A percentile compares a stretch with the other conserved stretches of the same genome.
phyloP scores from a whole-genome alignment of 768 basidiomycete genomes.

The Jaapia argillacea region DNA sequence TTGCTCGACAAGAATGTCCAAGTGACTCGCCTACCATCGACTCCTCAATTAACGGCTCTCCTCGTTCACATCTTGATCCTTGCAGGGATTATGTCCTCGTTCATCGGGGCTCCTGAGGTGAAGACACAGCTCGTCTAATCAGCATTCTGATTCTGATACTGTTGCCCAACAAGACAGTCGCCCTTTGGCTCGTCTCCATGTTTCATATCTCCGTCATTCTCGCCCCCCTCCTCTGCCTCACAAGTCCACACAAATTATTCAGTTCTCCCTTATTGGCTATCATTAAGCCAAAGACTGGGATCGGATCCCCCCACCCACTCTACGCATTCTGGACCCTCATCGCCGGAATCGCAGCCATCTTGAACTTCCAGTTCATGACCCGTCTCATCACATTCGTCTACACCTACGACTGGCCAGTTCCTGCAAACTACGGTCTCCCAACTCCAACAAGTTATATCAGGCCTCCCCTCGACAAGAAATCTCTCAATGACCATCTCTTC shows the following conservation, averaged over 20 bases:
- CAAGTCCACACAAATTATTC: no score
- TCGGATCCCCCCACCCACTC: background rate
- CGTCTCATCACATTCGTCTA: background rate
- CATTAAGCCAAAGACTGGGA: background rate
- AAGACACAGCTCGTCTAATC: no score
- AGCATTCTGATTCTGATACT: no score
- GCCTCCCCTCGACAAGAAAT: background rate
- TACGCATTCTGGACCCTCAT: background rate
- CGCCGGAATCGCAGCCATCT: background rate
- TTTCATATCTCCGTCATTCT: background rate
- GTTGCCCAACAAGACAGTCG: no score
- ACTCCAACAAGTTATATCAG: background rate
- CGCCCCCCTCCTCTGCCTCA: background rate
- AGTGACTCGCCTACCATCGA: background rate
- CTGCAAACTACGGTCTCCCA: background rate
- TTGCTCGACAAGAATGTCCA: background rate
- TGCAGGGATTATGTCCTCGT: background rate
- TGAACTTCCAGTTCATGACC: background rate
- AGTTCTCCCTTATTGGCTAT: background rate
- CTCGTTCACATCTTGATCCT: background rate
- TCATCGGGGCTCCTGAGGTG: no score
- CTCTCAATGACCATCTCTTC: background rate
- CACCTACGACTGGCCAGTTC: background rate
- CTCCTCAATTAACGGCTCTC: background rate
- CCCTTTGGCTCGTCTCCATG: background rate